Conservation (phyloP, 495 filamentous ascomycete species). For the Talaromyces adpressus region DNA sequence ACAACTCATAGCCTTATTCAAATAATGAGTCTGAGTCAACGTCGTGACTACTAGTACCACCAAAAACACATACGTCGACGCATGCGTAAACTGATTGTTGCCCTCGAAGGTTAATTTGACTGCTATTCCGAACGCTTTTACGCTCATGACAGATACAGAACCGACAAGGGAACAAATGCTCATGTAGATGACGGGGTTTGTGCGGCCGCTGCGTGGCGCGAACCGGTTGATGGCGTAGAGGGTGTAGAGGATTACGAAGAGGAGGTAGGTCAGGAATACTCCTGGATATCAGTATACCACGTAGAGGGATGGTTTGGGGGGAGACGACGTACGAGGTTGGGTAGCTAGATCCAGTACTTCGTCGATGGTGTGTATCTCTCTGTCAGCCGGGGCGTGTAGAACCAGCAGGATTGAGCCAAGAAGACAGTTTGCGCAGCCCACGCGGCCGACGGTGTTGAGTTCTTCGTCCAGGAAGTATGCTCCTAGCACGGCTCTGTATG, state of each 20-base stretch:
- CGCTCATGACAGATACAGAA: constrained; percentile 94
- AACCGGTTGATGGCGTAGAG: constrained; percentile 91
- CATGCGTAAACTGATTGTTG: constrained; percentile 88
- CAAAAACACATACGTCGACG: constrained; percentile 93
- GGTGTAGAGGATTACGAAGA: constrained; percentile 70
- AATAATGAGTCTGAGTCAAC: constrained; percentile 99
- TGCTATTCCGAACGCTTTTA: constrained; percentile 96
- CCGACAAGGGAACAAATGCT: constrained; percentile 96
- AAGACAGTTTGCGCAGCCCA: constrained; percentile 92
- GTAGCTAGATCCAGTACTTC: constrained; percentile 83
- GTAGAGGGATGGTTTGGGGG: background rate
- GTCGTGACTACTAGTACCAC: constrained; percentile 91
- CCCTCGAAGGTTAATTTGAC: constrained; percentile 86
- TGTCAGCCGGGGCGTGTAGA: constrained; percentile 90
- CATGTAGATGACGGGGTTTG: constrained; percentile 90
- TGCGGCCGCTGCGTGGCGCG: constrained; percentile 79
- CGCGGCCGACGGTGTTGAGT: constrained; percentile 80
- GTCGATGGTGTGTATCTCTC: constrained; percentile 79
- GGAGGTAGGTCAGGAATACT: constrained; percentile 89
- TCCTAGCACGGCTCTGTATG: constrained; percentile 75
- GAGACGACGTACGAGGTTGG: constrained; percentile 61
- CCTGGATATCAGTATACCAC: constrained; percentile 19
- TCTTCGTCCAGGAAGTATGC: constrained; percentile 92
- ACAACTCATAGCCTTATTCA: constrained; percentile 96
- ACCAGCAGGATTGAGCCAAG: constrained; percentile 97